Evolutionary conservation across 805 yeast species (phyloP), one percentile per base, ranked within the genome.

Genomic region (Suhomyces xylopsoci): DNA sequence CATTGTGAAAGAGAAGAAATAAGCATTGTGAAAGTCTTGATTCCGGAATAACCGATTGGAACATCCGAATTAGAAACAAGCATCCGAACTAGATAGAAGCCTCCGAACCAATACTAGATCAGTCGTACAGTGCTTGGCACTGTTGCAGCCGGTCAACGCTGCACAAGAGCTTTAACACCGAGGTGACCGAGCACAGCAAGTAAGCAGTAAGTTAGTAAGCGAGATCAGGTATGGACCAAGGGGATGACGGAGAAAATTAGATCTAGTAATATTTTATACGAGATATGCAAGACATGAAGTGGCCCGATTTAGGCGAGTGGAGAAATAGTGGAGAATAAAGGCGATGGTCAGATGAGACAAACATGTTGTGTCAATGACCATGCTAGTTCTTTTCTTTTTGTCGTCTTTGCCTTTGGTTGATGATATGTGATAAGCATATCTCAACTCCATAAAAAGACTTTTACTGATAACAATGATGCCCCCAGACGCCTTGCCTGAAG

Each of bases 341-440:
- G 2, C 4, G 22, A 20, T 20, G 22, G 22, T 20, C 22, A 20
- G 22, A 20, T 20, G 22, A 20, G 22, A 20, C 22, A 20, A 20
- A 20, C 22, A 20, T 20, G 22, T 20, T 20, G 22, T 20, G 22
- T 20, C 22, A 4, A 20, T 2, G 22, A 20, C 4, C 22, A 24
- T 24, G 26, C 26, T 24, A 8, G 3, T 7, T 25, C 22, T 20
- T 3, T 20, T 3, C 4, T 20, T 20, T 4, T 20, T 20, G 8
- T 63, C 20, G 53, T 63, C 66, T 64, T 48, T 55, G 67, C 67
- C 67, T 63, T 63, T 63, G 64, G 64, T 59, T n/a, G n/a, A n/a
- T n/a, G n/a, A n/a, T n/a, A n/a, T n/a, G n/a, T n/a, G n/a, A n/a
- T n/a, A n/a, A n/a, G n/a, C n/a, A n/a, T n/a, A n/a, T n/a, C n/a